A percentile compares a stretch with the other conserved stretches of the same genome.
Evolutionary conservation across 441 rosid species (phyloP).

Genomic region (Arabidopsis hybrid): DNA sequence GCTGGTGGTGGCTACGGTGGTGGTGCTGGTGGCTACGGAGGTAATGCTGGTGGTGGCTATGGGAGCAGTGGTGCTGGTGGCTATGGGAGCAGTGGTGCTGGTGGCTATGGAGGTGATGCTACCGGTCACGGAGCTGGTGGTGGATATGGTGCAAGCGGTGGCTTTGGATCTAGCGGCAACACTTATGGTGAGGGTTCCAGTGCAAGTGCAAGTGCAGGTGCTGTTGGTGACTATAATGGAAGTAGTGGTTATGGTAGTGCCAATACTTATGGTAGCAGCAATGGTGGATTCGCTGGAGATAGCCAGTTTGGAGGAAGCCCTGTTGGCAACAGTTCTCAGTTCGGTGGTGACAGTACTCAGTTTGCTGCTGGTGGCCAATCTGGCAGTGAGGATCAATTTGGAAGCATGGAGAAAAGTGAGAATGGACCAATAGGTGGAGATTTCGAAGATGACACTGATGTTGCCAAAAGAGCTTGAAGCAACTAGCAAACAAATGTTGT

Average conservation of each 20-base stretch:
- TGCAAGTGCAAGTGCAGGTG: constrained; percentile 32
- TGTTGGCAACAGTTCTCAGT: constrained; percentile 28
- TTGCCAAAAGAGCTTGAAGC: constrained; percentile 76
- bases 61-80: constrained; percentile 33
- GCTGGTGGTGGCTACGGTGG: constrained; percentile 31
- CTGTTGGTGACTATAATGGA: constrained; percentile 40
- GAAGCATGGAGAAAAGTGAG: constrained; percentile 35
- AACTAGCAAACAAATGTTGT: not conserved
- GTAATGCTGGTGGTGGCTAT: constrained; percentile 40
- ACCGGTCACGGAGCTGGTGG: constrained; percentile 36
- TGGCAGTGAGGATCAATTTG: constrained; percentile 42
- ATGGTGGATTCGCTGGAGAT: constrained; percentile 34
- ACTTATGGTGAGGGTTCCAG: constrained; percentile 38
- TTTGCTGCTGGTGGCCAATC: constrained; percentile 28
- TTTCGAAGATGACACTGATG: constrained; percentile 49
- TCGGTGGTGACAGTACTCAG: constrained; percentile 32
- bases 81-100: constrained; percentile 23
- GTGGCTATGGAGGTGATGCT: constrained; percentile 40
- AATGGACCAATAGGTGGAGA: constrained; percentile 38
- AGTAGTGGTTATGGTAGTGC: constrained; percentile 39
- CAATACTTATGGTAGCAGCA: constrained; percentile 40
- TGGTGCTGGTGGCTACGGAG: constrained; percentile 31
- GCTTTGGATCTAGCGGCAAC: constrained; percentile 33
- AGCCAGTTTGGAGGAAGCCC: constrained; percentile 42
- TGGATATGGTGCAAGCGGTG: constrained; percentile 44